phyloP scores from a whole-genome alignment of 345 rosid genomes.

The Eucalyptus cladocalyx region DNA sequence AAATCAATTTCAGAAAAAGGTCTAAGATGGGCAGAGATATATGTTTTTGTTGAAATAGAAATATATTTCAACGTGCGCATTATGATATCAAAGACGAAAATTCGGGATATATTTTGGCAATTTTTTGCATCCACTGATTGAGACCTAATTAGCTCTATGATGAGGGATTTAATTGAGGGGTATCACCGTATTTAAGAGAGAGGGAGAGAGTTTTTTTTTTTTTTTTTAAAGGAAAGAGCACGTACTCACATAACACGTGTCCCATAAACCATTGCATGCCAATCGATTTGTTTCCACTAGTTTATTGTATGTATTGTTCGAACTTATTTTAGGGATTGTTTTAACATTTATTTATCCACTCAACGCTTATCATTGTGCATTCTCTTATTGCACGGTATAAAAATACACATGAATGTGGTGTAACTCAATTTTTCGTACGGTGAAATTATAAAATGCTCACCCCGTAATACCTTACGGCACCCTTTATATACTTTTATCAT shows the following conservation, averaged over 20 bases:
- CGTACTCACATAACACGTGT: neutral
- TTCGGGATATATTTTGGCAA: rapidly evolving
- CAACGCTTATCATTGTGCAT: neutral
- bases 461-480: rapidly evolving
- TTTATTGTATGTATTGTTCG: neutral
- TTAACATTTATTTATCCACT: neutral
- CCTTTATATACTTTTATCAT: neutral
- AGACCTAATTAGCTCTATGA: neutral
- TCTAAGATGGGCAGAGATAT: neutral
- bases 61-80: neutral
- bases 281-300: too few relatives aligned
- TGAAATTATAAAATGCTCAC: neutral
- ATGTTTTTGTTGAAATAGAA: neutral
- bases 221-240: neutral
- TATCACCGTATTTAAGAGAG: too few relatives aligned
- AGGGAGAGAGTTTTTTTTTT: too few relatives aligned
- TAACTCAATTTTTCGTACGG: neutral
- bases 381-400: neutral
- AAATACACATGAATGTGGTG: neutral
- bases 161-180: too few relatives aligned
- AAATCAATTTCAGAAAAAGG: neutral
- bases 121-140: neutral
- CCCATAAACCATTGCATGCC: neutral
- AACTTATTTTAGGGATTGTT: neutral
- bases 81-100: neutral